Percentiles rank a stretch among this genome's conserved stretches.
Evolutionary conservation across 805 yeast genomes (phyloP).

Genomic region (Spathaspora passalidarum): DNA sequence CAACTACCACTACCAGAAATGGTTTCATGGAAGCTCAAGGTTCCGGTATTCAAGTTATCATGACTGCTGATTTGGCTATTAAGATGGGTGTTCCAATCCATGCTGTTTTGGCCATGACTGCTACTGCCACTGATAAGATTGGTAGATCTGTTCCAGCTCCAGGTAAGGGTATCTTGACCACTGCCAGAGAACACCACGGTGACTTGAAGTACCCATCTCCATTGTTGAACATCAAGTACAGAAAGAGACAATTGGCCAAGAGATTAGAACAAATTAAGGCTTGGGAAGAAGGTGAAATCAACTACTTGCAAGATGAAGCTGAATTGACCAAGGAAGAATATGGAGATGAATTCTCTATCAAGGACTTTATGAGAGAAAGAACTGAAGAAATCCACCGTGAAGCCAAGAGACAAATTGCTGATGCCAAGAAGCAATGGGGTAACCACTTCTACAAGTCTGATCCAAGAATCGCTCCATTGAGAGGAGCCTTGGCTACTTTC

Average conservation of each 20-base stretch:
- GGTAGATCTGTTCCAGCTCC: slow-evolving; percentile 99
- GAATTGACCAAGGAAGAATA: slow-evolving; percentile 50
- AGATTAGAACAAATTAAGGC: slow-evolving; percentile 73
- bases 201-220: slow-evolving; percentile 75
- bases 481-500: slow-evolving; percentile 95
- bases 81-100: slow-evolving; percentile 99
- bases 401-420: slow-evolving; percentile 77
- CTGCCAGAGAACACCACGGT: slow-evolving; percentile 92
- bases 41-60: slow-evolving; percentile 94
- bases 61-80: slow-evolving; percentile 91
- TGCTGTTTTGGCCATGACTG: slow-evolving; percentile 89
- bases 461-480: slow-evolving; percentile 91
- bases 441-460: slow-evolving; percentile 88
- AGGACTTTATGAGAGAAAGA: slow-evolving; percentile 70
- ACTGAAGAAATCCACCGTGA: slow-evolving; percentile 84
- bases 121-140: slow-evolving; percentile 97
- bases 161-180: slow-evolving; percentile 98
- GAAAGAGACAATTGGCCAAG: slow-evolving; percentile 82
- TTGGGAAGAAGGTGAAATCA: slow-evolving; percentile 85
- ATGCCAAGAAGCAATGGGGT: slow-evolving; percentile 93
- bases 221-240: slow-evolving; percentile 84
- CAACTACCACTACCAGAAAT: slow-evolving; percentile 90
- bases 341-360: slow-evolving; percentile 43
- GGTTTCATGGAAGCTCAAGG: slow-evolving; percentile 99
- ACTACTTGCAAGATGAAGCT: slow-evolving; percentile 68